Percentiles rank a stretch among this genome's conserved stretches.
These are phyloP conservation scores for Penicillium verrucosum DNA, from an alignment of 2,329 filamentous ascomycete genomes.

Conservation along the genomic window DNA sequence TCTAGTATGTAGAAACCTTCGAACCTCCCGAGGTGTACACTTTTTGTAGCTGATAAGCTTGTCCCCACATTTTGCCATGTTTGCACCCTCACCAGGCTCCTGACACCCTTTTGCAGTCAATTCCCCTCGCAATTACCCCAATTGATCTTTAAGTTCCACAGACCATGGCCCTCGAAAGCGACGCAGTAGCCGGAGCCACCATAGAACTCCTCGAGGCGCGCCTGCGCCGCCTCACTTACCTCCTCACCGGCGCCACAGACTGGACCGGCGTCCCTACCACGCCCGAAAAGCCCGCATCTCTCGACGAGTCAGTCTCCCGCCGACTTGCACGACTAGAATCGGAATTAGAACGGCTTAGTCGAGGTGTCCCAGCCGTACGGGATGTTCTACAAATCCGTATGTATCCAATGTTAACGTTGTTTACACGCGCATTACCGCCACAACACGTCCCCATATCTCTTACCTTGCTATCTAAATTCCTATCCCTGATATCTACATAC, in stretches of 20 bases:
- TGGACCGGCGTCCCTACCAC: slow-evolving; percentile 40
- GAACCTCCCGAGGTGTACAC: neutral
- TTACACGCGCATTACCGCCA: neutral
- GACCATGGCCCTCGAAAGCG: slow-evolving; percentile 36
- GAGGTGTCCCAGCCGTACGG: slow-evolving; percentile 37
- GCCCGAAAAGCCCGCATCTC: slow-evolving; percentile 32
- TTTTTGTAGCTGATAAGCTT: slow-evolving; percentile 2
- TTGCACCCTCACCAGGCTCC: slow-evolving; percentile 18
- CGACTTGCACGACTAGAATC: slow-evolving; percentile 39
- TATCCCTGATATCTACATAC: neutral
- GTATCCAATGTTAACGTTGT: slow-evolving; percentile 1
- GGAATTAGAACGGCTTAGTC: slow-evolving; percentile 39
- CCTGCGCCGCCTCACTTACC: slow-evolving; percentile 44
- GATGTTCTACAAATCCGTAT: slow-evolving; percentile 45
- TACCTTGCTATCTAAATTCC: neutral
- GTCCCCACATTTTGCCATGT: slow-evolving; percentile 24
- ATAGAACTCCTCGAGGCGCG: slow-evolving; percentile 46
- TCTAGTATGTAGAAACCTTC: neutral
- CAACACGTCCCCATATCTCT: neutral
- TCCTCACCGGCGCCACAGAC: slow-evolving; percentile 42
- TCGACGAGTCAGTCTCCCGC: slow-evolving; percentile 40
- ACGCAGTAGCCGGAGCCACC: slow-evolving; percentile 38
- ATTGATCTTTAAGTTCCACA: neutral
- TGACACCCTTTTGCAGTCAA: neutral
- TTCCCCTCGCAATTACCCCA: neutral